Evolutionary conservation across 23 red algal species (phyloP), one percentile per base, ranked within the genome.

Genomic region (Gracilariopsis chorda): DNA sequence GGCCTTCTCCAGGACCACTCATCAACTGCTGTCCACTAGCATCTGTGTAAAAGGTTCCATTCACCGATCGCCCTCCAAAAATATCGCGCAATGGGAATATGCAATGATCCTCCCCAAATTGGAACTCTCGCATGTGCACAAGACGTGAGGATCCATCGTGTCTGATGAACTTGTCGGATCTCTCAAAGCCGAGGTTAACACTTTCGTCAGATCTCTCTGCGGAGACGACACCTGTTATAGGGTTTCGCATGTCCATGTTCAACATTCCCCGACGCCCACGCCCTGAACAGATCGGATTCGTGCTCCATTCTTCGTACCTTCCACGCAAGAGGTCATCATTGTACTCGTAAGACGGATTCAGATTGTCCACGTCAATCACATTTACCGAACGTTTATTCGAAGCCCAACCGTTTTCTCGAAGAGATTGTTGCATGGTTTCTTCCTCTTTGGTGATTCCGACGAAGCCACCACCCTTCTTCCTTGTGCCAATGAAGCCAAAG

Each of bases 281-380:
- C 20, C 8, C 45, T 1, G 46, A 52, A 24, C 83, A 88, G 4
- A 88, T 72, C 0, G 83, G 64, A 41, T 44, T 56, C 1, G 83
- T 88, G 2, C 63, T 88, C 83, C 83, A 88, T 49, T 88, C 83
- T 48, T 88, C 83, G 23, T 88, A 88, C 27, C n/a, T 63, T 6
- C 83, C 83, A 3, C 67, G 67, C 67, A 73, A 45, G 1, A 73
- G 32, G 30, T 73, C 67, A 16, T 73, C 67, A 37, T 73, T 73
- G 17, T 73, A 73, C 6, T 73, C 67, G n/a, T 73, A 73, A 28
- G 28, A 36, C 10, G 83, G 44, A 48, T 88, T 63, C 14, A 88
- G 68, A 46, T 70, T 41, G 45, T 74, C 24, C 19, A 57, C 47
- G 21, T 88, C 47, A 12, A 88, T 88, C 2, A 88, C 68, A 61